Evolutionary conservation across 2,329 filamentous ascomycete species (phyloP).

Genomic region (Botrytis fragariae): DNA sequence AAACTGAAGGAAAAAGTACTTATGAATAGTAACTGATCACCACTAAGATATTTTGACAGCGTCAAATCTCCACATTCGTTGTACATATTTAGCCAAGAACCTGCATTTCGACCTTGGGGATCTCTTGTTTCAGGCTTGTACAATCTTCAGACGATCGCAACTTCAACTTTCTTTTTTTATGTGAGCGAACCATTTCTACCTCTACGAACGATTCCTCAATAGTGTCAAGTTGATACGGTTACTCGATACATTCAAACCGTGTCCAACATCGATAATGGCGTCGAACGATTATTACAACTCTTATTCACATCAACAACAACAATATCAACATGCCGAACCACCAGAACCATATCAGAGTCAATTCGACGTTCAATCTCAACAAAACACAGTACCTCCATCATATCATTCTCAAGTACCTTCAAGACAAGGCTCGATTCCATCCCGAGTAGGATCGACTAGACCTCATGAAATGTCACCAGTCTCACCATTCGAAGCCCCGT

Average conservation of each 20-base stretch:
- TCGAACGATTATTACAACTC: slow-evolving; percentile 37
- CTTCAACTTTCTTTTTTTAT: not conserved
- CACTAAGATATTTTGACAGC: not conserved
- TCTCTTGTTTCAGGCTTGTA: slow-evolving; percentile 19
- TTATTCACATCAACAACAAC: slow-evolving; percentile 24
- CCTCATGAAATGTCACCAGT: slow-evolving; percentile 33
- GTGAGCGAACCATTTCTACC: not conserved
- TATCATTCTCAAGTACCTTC: slow-evolving; percentile 33
- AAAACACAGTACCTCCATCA: slow-evolving; percentile 27
- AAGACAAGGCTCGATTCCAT: slow-evolving; percentile 20
- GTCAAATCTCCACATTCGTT: slow-evolving; percentile 15
- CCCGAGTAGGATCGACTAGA: slow-evolving; percentile 23
- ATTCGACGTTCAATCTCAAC: slow-evolving; percentile 23
- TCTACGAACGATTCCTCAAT: not conserved
- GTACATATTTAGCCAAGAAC: not conserved
- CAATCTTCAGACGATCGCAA: slow-evolving; percentile 15
- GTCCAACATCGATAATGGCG: slow-evolving; percentile 29
- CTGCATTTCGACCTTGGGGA: slow-evolving; percentile 3
- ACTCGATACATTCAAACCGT: not conserved
- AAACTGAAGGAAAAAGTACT: not conserved
- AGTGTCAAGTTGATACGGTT: not conserved
- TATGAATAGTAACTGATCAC: not conserved
- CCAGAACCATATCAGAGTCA: slow-evolving; percentile 26
- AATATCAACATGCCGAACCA: slow-evolving; percentile 19
- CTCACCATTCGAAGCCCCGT: slow-evolving; percentile 63